A percentile compares a stretch with the other conserved stretches of the same genome.
Evolutionary conservation across 2,329 filamentous ascomycete species (phyloP).

Genomic region (Orbilia ellipsospora): DNA sequence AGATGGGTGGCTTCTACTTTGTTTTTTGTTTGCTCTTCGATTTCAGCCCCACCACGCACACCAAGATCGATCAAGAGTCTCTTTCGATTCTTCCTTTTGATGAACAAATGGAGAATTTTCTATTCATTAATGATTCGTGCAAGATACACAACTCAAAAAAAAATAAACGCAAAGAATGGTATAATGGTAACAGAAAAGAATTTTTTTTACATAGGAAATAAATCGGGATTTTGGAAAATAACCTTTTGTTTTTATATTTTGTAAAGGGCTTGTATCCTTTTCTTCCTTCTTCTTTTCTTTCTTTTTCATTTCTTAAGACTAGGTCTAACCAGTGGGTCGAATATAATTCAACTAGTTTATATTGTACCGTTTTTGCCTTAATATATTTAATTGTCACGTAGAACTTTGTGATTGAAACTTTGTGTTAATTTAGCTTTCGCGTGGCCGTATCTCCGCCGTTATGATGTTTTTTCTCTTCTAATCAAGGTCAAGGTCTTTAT

Average conservation of each 20-base stretch:
- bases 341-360: too few species aligned
- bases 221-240: not conserved
- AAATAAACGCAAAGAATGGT: not conserved
- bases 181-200: slow-evolving; percentile 7
- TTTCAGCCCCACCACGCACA: not conserved
- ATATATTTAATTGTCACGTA: too few species aligned
- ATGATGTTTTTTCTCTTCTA: too few species aligned
- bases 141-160: slow-evolving; percentile 24
- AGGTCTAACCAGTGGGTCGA: not conserved
- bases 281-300: not conserved
- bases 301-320: not conserved
- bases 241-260: slow-evolving; percentile 1
- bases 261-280: slow-evolving; percentile 7
- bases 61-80: slow-evolving; percentile 11
- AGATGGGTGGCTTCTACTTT: slow-evolving; percentile 24
- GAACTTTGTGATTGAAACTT: too few species aligned
- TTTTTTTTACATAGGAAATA: not conserved
- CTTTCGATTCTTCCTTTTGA: slow-evolving; percentile 19
- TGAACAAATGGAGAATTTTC: not conserved
- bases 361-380: too few species aligned
- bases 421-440: too few species aligned
- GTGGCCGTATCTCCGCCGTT: too few species aligned
- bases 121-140: slow-evolving; percentile 24
- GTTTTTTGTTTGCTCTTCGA: slow-evolving; percentile 5
- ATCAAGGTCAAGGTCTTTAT: too few species aligned